phyloP scores from a whole-genome alignment of 2,329 filamentous ascomycete genomes.

The Trichoderma gracile region DNA sequence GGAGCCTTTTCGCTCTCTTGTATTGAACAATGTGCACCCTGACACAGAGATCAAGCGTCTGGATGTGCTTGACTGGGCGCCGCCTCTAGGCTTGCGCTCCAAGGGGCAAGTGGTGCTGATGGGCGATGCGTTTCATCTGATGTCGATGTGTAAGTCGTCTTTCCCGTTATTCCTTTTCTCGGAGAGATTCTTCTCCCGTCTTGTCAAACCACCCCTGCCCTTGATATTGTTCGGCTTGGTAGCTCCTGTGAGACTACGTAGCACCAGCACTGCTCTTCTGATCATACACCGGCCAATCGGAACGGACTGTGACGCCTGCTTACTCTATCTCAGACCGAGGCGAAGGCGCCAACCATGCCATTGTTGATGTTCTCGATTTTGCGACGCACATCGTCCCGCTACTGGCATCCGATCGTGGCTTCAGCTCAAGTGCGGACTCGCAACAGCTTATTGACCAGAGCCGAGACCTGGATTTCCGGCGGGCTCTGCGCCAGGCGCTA shows the following conservation, averaged over 20 bases:
- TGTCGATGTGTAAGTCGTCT: slow-evolving; percentile 58
- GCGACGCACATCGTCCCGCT: slow-evolving; percentile 37
- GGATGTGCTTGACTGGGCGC: slow-evolving; percentile 51
- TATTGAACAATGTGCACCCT: slow-evolving; percentile 41
- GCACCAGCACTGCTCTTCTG: neutral
- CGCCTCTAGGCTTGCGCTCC: slow-evolving; percentile 40
- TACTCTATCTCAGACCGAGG: slow-evolving; percentile 48
- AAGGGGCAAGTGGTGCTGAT: slow-evolving; percentile 48
- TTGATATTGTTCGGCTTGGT: neutral
- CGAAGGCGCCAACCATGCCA: slow-evolving; percentile 59
- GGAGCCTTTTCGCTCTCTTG: slow-evolving; percentile 49
- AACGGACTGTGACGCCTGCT: neutral
- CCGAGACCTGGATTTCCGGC: neutral
- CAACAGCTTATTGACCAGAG: neutral
- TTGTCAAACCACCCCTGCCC: neutral
- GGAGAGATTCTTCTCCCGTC: neutral
- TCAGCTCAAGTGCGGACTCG: slow-evolving; percentile 6
- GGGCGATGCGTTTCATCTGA: slow-evolving; percentile 58
- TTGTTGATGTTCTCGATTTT: slow-evolving; percentile 53
- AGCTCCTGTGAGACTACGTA: neutral
- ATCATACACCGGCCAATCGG: neutral
- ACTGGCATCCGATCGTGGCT: slow-evolving; percentile 21
- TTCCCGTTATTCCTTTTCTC: neutral
- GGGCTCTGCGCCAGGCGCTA: slow-evolving; percentile 34
- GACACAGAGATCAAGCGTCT: slow-evolving; percentile 48